A percentile compares a stretch with the other conserved stretches of the same genome.
phyloP scores from a whole-genome alignment of 169 alveolate species.

The Cytauxzoon felis region DNA sequence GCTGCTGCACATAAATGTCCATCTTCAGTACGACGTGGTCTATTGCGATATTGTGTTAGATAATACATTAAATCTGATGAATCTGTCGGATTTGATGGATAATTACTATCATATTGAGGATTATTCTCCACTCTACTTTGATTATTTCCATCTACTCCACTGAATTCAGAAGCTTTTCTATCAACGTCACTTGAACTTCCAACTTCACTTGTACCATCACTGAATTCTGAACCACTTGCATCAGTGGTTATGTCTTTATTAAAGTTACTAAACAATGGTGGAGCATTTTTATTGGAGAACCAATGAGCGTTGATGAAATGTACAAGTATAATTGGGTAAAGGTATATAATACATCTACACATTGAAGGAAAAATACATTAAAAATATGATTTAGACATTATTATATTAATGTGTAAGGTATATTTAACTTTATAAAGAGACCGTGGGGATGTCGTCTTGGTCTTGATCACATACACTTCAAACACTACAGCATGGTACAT shows the following conservation, averaged over 20 bases:
- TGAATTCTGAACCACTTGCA: too few relatives aligned
- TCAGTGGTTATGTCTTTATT: not conserved
- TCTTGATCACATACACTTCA: too few relatives aligned
- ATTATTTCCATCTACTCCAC: too few relatives aligned
- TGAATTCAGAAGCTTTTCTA: too few relatives aligned
- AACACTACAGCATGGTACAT: too few relatives aligned
- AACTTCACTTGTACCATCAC: too few relatives aligned
- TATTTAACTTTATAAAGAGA: too few relatives aligned
- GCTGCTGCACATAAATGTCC: constrained; percentile 88
- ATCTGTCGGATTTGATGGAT: constrained; percentile 5
- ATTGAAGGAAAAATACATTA: not conserved
- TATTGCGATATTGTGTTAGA: constrained; percentile 81
- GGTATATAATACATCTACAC: constrained; percentile 3
- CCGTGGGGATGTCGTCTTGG: too few relatives aligned
- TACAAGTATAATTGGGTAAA: not conserved
- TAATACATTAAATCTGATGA: constrained; percentile 59
- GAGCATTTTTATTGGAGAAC: constrained; percentile 7
- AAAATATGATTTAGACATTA: not conserved
- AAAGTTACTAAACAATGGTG: not conserved
- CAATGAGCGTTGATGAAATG: not conserved
- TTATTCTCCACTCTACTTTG: too few relatives aligned
- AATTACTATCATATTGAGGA: not conserved
- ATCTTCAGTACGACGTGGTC: constrained; percentile 80
- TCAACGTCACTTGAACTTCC: too few relatives aligned
- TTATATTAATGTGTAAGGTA: not conserved